phyloP scores from a whole-genome alignment of 2,329 filamentous ascomycete species.

The Myriangium duriaei region DNA sequence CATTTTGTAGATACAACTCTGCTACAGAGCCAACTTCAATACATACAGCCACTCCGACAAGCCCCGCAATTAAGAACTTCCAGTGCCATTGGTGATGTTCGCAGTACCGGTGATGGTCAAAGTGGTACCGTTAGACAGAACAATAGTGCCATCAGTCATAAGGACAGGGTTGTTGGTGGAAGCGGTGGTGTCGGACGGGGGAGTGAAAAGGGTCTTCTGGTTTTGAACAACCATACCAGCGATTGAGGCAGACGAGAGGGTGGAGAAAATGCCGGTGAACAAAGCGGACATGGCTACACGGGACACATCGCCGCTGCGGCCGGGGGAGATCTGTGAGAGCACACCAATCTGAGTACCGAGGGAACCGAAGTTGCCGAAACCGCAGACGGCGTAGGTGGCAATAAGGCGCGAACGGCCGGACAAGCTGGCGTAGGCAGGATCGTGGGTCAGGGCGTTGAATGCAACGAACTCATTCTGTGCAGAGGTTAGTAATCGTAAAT shows the following conservation, averaged over 20 bases:
- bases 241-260: constrained; percentile 64
- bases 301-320: constrained; percentile 61
- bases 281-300: constrained; percentile 65
- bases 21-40: too few species aligned
- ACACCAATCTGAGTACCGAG: constrained; percentile 86
- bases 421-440: constrained; percentile 43
- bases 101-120: too few species aligned
- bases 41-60: too few species aligned
- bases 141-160: too few species aligned
- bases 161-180: too few species aligned
- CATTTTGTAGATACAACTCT: too few species aligned
- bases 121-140: too few species aligned
- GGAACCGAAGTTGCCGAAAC: constrained; percentile 68
- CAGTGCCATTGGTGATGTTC: too few species aligned
- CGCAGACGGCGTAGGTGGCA: constrained; percentile 72
- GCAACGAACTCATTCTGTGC: constrained; percentile 64
- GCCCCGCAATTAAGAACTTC: too few species aligned
- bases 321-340: constrained; percentile 65
- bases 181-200: too few species aligned
- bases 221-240: constrained; percentile 62
- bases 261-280: constrained; percentile 64
- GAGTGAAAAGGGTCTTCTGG: constrained; percentile 21
- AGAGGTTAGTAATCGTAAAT: constrained; percentile 5
- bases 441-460: constrained; percentile 45
- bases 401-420: constrained; percentile 64